A percentile compares a stretch with the other conserved stretches of the same genome.
phyloP scores from a whole-genome alignment of 1,139 yeast genomes.

The Williopsis jadinii region DNA sequence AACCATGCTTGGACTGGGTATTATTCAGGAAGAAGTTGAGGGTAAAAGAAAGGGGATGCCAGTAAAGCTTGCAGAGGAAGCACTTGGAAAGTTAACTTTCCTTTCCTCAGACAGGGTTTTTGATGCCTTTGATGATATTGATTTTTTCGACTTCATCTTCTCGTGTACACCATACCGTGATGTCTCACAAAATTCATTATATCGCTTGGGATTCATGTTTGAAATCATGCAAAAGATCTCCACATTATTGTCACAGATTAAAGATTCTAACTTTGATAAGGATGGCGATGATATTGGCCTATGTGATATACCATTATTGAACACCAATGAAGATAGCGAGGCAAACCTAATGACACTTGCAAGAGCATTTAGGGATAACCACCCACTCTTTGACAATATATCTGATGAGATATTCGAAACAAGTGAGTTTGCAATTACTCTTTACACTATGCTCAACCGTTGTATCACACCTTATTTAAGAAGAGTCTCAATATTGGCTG shows the following conservation, averaged over 20 bases:
- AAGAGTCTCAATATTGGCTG: constrained; percentile 53
- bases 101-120: constrained; percentile 26
- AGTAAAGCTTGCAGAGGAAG: constrained; percentile 16
- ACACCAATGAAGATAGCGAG: constrained; percentile 5
- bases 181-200: constrained; percentile 32
- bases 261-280: constrained; percentile 7
- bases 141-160: constrained; percentile 47
- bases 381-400: constrained; percentile 20
- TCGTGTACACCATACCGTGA: constrained; percentile 34
- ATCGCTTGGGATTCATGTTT: constrained; percentile 33
- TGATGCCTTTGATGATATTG: constrained; percentile 33
- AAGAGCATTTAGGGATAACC: constrained; percentile 17
- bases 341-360: constrained; percentile 6
- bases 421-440: constrained; percentile 23
- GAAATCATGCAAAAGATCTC: constrained; percentile 20
- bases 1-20: constrained; percentile 11
- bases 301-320: constrained; percentile 11
- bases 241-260: constrained; percentile 16
- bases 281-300: constrained; percentile 6
- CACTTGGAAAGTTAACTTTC: constrained; percentile 31
- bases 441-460: constrained; percentile 51
- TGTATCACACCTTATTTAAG: constrained; percentile 63
- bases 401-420: constrained; percentile 18
- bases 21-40: neutral
- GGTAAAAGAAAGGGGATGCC: constrained; percentile 1